These are phyloP conservation scores for Aegle marmelos DNA, from an alignment of 345 rosid species.

Conservation along the genomic window DNA sequence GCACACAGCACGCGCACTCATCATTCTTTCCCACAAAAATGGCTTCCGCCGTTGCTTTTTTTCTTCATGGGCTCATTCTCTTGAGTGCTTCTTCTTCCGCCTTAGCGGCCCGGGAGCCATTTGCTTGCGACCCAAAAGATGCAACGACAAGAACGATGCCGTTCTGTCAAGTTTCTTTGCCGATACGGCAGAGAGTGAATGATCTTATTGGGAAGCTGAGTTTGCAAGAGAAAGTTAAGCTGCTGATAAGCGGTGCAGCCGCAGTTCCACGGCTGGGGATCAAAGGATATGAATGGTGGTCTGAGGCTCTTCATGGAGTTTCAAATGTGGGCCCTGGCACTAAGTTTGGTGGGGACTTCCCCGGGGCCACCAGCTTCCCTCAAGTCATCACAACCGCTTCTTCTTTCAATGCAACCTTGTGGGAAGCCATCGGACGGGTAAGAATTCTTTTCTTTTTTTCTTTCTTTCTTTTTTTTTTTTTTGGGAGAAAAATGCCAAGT, in stretches of 20 bases:
- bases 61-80: constrained; percentile 20
- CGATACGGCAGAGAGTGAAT: constrained; percentile 49
- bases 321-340: constrained; percentile 81
- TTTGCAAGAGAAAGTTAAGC: constrained; percentile 64
- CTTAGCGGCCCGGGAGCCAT: constrained; percentile 41
- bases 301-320: constrained; percentile 93
- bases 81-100: constrained; percentile 5
- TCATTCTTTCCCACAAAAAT: constrained; percentile 1
- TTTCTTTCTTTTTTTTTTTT: too few relatives aligned
- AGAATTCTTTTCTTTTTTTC: neutral
- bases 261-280: constrained; percentile 75
- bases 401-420: constrained; percentile 72
- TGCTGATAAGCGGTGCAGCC: constrained; percentile 64
- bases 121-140: constrained; percentile 57
- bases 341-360: constrained; percentile 56
- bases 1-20: neutral
- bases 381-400: constrained; percentile 87
- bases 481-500: too few relatives aligned
- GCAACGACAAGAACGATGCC: constrained; percentile 34
- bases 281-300: constrained; percentile 93
- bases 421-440: constrained; percentile 92
- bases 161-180: constrained; percentile 52
- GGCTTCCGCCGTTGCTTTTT: constrained; percentile 13
- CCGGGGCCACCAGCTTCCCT: constrained; percentile 89
- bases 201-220: constrained; percentile 70